phyloP scores from a whole-genome alignment of 768 basidiomycete genomes.

The Mycena filopes region DNA sequence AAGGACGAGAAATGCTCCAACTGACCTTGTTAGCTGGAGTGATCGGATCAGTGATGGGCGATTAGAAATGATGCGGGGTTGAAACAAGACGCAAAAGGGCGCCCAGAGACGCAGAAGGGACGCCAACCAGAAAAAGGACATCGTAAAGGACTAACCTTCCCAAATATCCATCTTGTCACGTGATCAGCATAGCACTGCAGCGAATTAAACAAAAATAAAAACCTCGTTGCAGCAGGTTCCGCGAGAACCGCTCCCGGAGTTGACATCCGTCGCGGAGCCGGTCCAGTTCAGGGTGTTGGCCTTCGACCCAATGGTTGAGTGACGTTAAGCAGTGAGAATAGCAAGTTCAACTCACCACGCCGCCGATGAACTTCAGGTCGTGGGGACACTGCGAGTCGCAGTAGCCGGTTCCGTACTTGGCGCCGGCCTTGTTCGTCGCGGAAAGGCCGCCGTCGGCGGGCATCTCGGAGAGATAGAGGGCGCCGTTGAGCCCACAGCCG shows the following conservation, averaged over 20 bases:
- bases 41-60: no score
- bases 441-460: conserved; percentile 63
- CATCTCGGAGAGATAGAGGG: conserved; percentile 69
- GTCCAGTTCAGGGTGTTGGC: conserved; percentile 60
- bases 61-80: no score
- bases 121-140: no score
- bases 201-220: background rate
- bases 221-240: conserved; percentile 67
- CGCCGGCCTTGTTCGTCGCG: conserved; percentile 67
- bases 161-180: conserved; percentile 63
- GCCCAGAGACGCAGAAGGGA: background rate
- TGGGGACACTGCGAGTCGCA: conserved; percentile 63
- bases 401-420: conserved; percentile 52
- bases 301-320: conserved; percentile 42
- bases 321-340: background rate
- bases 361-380: conserved; percentile 70
- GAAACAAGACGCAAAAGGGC: background rate
- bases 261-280: conserved; percentile 47
- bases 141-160: conserved; percentile 48
- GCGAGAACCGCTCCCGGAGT: conserved; percentile 56
- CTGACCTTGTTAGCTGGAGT: no score
- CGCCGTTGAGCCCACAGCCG: conserved; percentile 69
- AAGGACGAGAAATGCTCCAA: no score
- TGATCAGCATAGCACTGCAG: no score
- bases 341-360: conserved; percentile 48